Evolutionary conservation across 139 green algal genomes (phyloP).

Genomic region (Haematococcus sp.): DNA sequence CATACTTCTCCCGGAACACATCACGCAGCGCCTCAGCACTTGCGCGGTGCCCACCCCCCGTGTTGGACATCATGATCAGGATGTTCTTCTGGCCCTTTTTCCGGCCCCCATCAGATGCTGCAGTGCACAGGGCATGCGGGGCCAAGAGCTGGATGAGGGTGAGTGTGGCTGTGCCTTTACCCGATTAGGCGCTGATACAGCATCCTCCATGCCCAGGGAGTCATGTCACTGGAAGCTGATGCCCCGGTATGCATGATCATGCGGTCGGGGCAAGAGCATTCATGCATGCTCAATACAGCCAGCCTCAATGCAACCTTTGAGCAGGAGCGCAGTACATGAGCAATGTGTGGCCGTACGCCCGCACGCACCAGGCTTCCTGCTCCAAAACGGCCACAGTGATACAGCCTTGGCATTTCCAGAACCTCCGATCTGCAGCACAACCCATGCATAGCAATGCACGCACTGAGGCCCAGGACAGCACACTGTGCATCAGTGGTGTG

Average conservation of each 20-base stretch:
- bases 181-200: too few relatives aligned
- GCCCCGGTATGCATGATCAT: too few relatives aligned
- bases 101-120: not conserved
- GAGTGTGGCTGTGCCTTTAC: too few relatives aligned
- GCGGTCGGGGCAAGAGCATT: too few relatives aligned
- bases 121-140: too few relatives aligned
- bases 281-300: not conserved
- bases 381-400: conserved; percentile 22
- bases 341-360: too few relatives aligned
- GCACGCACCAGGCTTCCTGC: conserved; percentile 8
- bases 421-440: conserved; percentile 13
- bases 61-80: conserved; percentile 96
- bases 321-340: not conserved
- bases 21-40: conserved; percentile 86
- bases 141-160: not conserved
- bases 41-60: conserved; percentile 91
- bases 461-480: too few relatives aligned
- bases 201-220: not conserved
- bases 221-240: too few relatives aligned
- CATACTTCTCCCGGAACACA: conserved; percentile 86
- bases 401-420: conserved; percentile 22
- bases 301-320: conserved; percentile 6
- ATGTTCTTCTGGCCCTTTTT: conserved; percentile 52
- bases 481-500: too few relatives aligned
- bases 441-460: too few relatives aligned